Conservation (phyloP, 805 yeast species). For the Ogataea populi-albae region DNA sequence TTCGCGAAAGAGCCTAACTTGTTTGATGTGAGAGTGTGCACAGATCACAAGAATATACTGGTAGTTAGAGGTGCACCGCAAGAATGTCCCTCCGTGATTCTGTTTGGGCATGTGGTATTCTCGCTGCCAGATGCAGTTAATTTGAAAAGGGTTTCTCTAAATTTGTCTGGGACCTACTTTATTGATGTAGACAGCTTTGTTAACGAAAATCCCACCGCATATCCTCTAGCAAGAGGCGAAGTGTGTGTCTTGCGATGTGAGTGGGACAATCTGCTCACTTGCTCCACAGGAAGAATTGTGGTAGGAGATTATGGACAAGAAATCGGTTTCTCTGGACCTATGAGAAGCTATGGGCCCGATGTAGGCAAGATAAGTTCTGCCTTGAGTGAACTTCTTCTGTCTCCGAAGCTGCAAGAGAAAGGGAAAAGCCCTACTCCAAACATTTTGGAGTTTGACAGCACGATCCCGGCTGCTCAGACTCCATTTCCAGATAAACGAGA, state of each 20-base stretch:
- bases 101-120: constrained; percentile 48
- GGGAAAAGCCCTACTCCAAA: background rate
- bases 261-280: constrained; percentile 47
- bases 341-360: constrained; percentile 1
- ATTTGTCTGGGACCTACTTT: constrained; percentile 43
- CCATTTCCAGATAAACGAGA: constrained; percentile 32
- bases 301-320: constrained; percentile 43
- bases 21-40: constrained; percentile 31
- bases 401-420: background rate
- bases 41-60: constrained; percentile 41
- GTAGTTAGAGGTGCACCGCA: constrained; percentile 42
- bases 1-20: constrained; percentile 15
- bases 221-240: constrained; percentile 27
- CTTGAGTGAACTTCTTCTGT: constrained; percentile 12
- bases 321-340: background rate
- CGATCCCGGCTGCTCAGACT: constrained; percentile 25
- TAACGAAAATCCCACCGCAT: constrained; percentile 34
- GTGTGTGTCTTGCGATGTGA: constrained; percentile 40
- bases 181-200: too few relatives aligned
- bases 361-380: constrained; percentile 7
- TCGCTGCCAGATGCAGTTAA: constrained; percentile 42
- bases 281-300: constrained; percentile 36
- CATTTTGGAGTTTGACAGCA: constrained; percentile 5
- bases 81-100: constrained; percentile 41
- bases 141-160: constrained; percentile 37